phyloP scores from a whole-genome alignment of 805 yeast genomes.

The Metschnikowia vanudenii region DNA sequence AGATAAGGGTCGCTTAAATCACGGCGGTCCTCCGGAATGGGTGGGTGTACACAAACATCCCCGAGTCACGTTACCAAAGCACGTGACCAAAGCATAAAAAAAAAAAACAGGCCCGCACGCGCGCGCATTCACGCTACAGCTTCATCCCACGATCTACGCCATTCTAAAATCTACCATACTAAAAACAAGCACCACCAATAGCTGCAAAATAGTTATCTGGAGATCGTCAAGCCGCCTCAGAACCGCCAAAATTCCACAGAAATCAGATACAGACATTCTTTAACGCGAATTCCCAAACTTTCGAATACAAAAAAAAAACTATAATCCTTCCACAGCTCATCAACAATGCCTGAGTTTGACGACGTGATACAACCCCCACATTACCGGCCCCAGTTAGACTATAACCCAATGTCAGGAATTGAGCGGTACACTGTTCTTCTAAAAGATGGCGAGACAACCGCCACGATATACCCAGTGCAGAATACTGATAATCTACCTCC shows the following conservation, averaged over 20 bases:
- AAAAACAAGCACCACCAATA: background rate
- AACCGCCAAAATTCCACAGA: background rate
- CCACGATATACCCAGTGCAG: constrained; percentile 86
- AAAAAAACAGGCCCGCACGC: background rate
- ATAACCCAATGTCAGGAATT: constrained; percentile 36
- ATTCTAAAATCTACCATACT: constrained; percentile 32
- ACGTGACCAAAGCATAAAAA: background rate
- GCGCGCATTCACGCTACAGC: background rate
- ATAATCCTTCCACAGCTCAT: too few relatives aligned
- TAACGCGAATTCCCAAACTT: background rate
- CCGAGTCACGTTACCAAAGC: too few relatives aligned
- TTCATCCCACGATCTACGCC: constrained; percentile 23
- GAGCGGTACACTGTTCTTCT: constrained; percentile 74
- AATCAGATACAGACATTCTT: background rate
- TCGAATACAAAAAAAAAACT: background rate
- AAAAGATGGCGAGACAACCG: constrained; percentile 87
- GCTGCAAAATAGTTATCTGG: constrained; percentile 15
- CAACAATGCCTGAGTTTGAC: constrained; percentile 48
- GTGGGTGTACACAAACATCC: too few relatives aligned
- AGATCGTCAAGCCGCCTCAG: background rate
- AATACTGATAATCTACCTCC: constrained; percentile 68
- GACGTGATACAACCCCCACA: constrained; percentile 48
- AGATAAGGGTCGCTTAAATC: too few relatives aligned
- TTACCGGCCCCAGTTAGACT: constrained; percentile 43
- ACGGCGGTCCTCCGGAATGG: too few relatives aligned